Evolutionary conservation across 192 early-diverging fungal genomes (phyloP).

Genomic region (Haplosporangium gracile): DNA sequence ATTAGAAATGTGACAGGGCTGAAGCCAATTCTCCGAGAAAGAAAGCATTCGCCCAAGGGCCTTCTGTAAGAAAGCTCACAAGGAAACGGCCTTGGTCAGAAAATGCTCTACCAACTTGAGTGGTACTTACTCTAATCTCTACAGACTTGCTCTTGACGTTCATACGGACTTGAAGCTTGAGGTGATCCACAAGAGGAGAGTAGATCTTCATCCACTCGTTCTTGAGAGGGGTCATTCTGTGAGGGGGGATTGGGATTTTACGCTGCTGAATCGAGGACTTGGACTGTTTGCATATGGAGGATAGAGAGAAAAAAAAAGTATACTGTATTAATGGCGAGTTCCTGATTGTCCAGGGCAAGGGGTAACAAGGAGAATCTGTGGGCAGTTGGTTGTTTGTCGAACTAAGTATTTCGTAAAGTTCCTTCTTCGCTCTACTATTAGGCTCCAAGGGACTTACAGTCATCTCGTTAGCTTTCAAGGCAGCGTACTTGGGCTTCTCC

Average conservation of each 20-base stretch:
- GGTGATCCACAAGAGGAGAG: slow-evolving; percentile 94
- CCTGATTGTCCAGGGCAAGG: neutral
- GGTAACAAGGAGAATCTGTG: neutral
- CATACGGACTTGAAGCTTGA: slow-evolving; percentile 96
- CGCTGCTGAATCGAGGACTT: slow-evolving; percentile 61
- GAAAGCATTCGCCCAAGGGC: neutral
- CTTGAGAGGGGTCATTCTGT: slow-evolving; percentile 92
- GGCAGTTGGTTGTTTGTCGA: neutral
- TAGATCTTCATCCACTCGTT: slow-evolving; percentile 97
- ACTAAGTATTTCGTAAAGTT: neutral
- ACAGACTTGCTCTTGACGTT: slow-evolving; percentile 92
- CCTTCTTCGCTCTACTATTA: neutral
- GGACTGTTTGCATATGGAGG: slow-evolving; percentile 9
- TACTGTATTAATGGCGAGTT: neutral
- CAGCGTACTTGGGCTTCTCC: slow-evolving; percentile 76
- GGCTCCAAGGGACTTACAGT: slow-evolving; percentile 11
- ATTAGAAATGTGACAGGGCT: neutral
- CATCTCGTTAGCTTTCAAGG: slow-evolving; percentile 68
- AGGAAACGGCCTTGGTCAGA: neutral
- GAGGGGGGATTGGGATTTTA: slow-evolving; percentile 93
- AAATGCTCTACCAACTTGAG: neutral
- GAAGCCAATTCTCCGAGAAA: neutral
- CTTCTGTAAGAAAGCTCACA: neutral
- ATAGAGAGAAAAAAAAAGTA: neutral
- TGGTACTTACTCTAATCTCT: slow-evolving; percentile 79